Base-by-base conservation (phyloP, 306 rosid genomes). In the Hippophae gyantsensis region DNA sequence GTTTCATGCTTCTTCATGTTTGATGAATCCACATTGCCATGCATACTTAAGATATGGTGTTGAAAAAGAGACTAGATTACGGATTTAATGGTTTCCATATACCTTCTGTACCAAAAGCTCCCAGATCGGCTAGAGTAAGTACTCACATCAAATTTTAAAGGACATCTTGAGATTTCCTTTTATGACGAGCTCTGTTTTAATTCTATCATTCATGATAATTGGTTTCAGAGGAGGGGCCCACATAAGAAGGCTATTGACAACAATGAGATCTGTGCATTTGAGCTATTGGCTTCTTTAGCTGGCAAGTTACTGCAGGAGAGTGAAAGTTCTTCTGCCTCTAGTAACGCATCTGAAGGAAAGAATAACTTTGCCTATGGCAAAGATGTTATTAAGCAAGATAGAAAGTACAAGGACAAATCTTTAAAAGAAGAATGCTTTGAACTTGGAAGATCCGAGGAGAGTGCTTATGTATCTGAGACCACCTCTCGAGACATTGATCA, bases 61-160 rank as follows among this genome's bases (percentile, higher is more conserved):
- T 69, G 79, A 84, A 87, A 89, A 87, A 77, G 66, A 85, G 74
- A 73, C 62, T 72, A 32, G 79, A 81, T 60, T 50, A 78, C 77
- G 87, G 86, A 78, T 72, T 79, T 56, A 51, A 63, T 71, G 92
- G 93, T 70, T 79, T 87, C 76, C 83, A 61, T 64, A 84, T 76
- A 71, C 83, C 87, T n/a, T 50, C 65, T 54, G 67, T 87, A 72
- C 96, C 98, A 54, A 81, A 73, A 73, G 81, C 75, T 71, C 96
- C 87, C 65, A 79, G 98, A 78, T 85, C 98, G 81, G 81, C 75
- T 61, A 75, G 96, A 74, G 98, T 90, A 78, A 81, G 95, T 71
- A 48, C 49, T 47, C 48, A 8, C 58, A 49, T 23, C 52, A 45
- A 48, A 1, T 44, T 58, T 72, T 62, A 3, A n/a, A 51, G 47